Evolutionary conservation across 495 filamentous ascomycete species (phyloP), one percentile per base, ranked within the genome.

Genomic region (Aspergillus homomorphus): DNA sequence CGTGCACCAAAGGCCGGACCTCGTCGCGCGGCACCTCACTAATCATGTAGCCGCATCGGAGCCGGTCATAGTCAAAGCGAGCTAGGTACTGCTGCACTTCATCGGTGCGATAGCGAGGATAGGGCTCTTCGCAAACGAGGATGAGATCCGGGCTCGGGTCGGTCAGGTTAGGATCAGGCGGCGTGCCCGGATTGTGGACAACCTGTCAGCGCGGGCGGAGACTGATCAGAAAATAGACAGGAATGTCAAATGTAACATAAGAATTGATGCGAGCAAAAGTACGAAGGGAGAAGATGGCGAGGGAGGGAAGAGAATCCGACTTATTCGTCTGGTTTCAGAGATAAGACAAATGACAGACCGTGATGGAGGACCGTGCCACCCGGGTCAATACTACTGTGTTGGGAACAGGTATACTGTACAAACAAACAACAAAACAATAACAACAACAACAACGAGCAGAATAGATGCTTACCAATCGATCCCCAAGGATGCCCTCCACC

Each of bases 121-220:
- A 60, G 1, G 62, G 45, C 46, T 64, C 62, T 23, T 64, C 62
- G 42, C 62, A 60, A 18, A 60, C 45, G 10, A 64, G 41, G 54
- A 57, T 56, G 45, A 64, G 22, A 10, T 64, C 62, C 22, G 58
- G 44, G 6, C 28, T 41, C 16, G 45, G 8, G 12, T 42, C 44
- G 21, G 54, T 45, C 38, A 64, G 12, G 1, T 33, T 26, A 26
- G 51, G 23, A 22, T 58, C 50, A 12, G 62, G 57, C 9, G 62
- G 54, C 16, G 62, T 64, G 44, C 62, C 62, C 38, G 62, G 62
- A 20, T 64, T 64, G 43, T 64, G 62, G 20, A 54, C 42, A 24
- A 64, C 54, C 62, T 64, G 22, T 38, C 24, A 44, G 18, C 12
- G 5, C 24, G 16, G 41, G 4, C 20, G 15, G 22, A 18, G 44